phyloP scores from a whole-genome alignment of 768 basidiomycete species.

The Ephemerocybe angulata region DNA sequence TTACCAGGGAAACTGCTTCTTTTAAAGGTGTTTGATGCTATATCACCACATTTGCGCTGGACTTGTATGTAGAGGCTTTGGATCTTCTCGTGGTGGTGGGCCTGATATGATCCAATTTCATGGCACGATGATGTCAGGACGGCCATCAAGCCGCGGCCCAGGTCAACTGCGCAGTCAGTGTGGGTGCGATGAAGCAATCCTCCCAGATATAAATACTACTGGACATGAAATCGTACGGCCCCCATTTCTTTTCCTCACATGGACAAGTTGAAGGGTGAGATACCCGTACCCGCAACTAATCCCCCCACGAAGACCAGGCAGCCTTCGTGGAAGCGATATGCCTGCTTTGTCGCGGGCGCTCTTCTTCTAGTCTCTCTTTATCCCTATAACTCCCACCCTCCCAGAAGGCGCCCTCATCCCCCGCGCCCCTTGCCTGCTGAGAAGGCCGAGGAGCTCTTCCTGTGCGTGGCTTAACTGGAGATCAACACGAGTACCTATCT shows the following conservation, averaged over 20 bases:
- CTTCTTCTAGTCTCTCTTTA: not conserved
- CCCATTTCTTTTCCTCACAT: not conserved
- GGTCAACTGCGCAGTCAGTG: no score
- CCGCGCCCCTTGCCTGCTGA: constrained; percentile 16
- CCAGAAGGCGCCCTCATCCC: not conserved
- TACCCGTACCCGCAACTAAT: not conserved
- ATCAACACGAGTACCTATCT: not conserved
- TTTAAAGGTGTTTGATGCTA: no score
- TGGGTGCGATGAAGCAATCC: no score
- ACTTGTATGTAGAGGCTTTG: no score
- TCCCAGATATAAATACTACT: no score
- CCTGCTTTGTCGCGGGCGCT: not conserved
- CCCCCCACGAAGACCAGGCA: not conserved
- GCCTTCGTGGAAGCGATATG: not conserved
- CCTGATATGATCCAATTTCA: not conserved
- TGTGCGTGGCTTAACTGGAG: constrained; percentile 18
- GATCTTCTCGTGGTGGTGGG: no score
- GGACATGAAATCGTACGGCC: no score
- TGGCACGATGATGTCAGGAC: not conserved
- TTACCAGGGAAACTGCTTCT: no score
- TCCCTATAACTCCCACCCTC: not conserved
- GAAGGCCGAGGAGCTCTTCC: constrained; percentile 31
- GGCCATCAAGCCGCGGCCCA: no score
- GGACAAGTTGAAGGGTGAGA: not conserved
- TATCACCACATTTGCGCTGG: no score